A percentile compares a stretch with the other conserved stretches of the same genome.
These are phyloP conservation scores for Macadamia integrifolia DNA, from an alignment of 164 flowering plant species.

Conservation along the genomic window DNA sequence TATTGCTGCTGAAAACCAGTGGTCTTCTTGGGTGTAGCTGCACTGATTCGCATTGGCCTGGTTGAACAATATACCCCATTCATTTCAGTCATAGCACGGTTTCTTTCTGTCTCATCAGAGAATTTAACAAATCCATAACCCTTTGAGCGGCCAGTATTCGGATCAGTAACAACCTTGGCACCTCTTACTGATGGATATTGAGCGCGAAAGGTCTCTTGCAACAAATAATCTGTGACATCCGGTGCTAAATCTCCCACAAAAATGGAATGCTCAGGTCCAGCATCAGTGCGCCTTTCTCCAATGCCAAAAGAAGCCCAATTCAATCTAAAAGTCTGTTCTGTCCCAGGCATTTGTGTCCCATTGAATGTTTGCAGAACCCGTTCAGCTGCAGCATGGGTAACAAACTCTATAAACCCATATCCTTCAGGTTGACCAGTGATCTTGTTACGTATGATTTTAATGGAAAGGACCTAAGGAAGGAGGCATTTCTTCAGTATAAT, in stretches of 20 bases:
- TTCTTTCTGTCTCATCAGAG: slow-evolving; percentile 85
- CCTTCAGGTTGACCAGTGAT: slow-evolving; percentile 96
- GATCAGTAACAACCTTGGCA: slow-evolving; percentile 97
- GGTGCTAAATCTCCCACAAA: slow-evolving; percentile 99
- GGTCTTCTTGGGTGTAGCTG: slow-evolving; percentile 90
- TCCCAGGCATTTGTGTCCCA: slow-evolving; percentile 92
- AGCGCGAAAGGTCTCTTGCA: slow-evolving; percentile 85
- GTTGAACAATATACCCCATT: slow-evolving; percentile 91
- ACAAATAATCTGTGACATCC: slow-evolving; percentile 88
- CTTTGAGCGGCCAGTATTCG: slow-evolving; percentile 85
- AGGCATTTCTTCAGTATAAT: neutral
- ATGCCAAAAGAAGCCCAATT: slow-evolving; percentile 98
- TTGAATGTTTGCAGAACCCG: slow-evolving; percentile 72
- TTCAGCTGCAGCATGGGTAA: slow-evolving; percentile 86
- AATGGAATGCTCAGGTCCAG: slow-evolving; percentile 93
- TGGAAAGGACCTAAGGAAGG: slow-evolving; percentile 58
- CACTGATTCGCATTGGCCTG: slow-evolving; percentile 96
- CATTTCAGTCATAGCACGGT: slow-evolving; percentile 95
- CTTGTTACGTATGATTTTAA: slow-evolving; percentile 87
- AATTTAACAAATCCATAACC: slow-evolving; percentile 99
- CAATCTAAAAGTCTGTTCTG: slow-evolving; percentile 74
- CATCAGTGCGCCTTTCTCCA: slow-evolving; percentile 82
- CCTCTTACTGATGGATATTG: slow-evolving; percentile 94
- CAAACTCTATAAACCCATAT: slow-evolving; percentile 91
- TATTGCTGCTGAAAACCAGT: slow-evolving; percentile 58